These are phyloP conservation scores for Pezizomycotina sp. DNA, from an alignment of 2,329 filamentous ascomycete species.

Conservation along the genomic window DNA sequence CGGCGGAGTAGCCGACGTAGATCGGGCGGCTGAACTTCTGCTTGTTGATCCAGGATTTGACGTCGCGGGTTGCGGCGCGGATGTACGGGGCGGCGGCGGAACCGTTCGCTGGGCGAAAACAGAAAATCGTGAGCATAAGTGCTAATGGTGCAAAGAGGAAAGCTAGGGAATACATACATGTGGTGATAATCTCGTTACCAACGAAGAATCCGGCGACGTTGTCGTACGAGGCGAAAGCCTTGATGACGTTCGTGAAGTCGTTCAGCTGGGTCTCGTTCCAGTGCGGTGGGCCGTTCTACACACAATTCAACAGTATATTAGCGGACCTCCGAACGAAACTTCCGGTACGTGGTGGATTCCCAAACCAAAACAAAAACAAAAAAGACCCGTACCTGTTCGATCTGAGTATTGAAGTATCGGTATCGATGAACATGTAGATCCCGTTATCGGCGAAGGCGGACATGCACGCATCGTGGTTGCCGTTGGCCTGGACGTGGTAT, in stretches of 20 bases:
- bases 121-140: too few species aligned
- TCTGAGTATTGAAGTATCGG: conserved; percentile 61
- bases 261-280: conserved; percentile 61
- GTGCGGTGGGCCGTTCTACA: conserved; percentile 36
- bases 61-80: conserved; percentile 63
- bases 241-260: conserved; percentile 54
- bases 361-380: neutral
- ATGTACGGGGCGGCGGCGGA: conserved; percentile 59
- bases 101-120: too few species aligned
- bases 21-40: conserved; percentile 62
- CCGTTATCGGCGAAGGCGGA: conserved; percentile 58
- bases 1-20: conserved; percentile 73
- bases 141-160: neutral
- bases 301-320: conserved; percentile 1
- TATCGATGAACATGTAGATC: conserved; percentile 70
- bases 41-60: conserved; percentile 62
- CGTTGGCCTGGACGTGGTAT: conserved; percentile 63
- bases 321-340: conserved; percentile 7
- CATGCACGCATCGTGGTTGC: conserved; percentile 67
- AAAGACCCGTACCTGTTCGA: conserved; percentile 38
- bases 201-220: conserved; percentile 75
- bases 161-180: conserved; percentile 27
- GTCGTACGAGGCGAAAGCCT: conserved; percentile 58
- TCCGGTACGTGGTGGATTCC: neutral
- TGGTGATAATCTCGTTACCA: conserved; percentile 71